A percentile compares a stretch with the other conserved stretches of the same genome.
Conservation (phyloP, 2,329 filamentous ascomycete species). For the Aspergillus uvarum region DNA sequence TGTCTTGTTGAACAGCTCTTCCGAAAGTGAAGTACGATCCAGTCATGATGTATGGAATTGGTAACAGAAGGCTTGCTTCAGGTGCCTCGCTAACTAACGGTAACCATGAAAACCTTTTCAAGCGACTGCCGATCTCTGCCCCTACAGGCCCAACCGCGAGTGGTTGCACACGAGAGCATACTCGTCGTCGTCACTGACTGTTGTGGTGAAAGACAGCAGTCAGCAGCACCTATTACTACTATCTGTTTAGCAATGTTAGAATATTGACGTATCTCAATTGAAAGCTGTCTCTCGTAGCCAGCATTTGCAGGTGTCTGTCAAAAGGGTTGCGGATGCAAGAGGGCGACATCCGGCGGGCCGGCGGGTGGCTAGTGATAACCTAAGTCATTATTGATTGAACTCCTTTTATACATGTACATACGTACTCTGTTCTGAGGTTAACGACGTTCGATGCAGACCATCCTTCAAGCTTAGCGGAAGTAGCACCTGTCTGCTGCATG, state of each 20-base stretch:
- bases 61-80: background rate
- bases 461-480: background rate
- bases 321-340: slow-evolving; percentile 17
- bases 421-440: background rate
- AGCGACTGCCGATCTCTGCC: slow-evolving; percentile 7
- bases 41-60: background rate
- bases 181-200: background rate
- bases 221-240: background rate
- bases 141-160: background rate
- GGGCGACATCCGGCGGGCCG: slow-evolving; percentile 20
- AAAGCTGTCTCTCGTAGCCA: background rate
- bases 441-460: background rate
- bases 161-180: too few species aligned
- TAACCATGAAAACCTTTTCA: background rate
- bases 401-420: background rate
- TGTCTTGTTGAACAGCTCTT: too few species aligned
- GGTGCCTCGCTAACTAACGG: background rate
- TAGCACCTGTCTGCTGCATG: background rate
- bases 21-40: background rate
- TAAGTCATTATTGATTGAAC: slow-evolving; percentile 1
- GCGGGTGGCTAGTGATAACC: slow-evolving; percentile 8
- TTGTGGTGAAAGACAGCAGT: background rate
- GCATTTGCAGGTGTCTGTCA: slow-evolving; percentile 12
- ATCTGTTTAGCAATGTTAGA: background rate
- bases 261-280: background rate